Base-by-base conservation (phyloP, 169 alveolate genomes). In the Eimeria maxima region DNA sequence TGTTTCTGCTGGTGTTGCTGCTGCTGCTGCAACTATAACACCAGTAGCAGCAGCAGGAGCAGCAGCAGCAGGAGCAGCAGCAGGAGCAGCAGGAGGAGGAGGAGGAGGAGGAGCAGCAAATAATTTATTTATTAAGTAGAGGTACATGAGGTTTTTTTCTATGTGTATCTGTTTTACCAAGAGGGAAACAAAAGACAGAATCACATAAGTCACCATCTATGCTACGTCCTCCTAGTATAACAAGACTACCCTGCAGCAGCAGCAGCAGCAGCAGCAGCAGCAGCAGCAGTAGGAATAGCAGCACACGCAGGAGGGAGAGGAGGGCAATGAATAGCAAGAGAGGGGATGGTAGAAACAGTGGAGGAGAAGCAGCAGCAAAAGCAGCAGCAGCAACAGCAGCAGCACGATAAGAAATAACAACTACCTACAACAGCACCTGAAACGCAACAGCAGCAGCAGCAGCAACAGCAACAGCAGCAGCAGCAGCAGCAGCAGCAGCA, bases 251-350 rank as follows among this genome's bases (percentile, higher is more conserved):
- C 65, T 44, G 65, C 65, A 45, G 27, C 65, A 38, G 65, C 33
- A 78, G 67, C 88, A 78, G 88, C 88, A 78, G 88, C 88, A 78
- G 67, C 57, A 78, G 88, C 88, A 78, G 88, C 88, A 38, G 88
- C 88, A 78, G 65, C 24, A 45, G 67, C 53, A 45, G 33, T 29
- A 78, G 67, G 65, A 20, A n/a, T 10, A 78, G 44, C 13, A n/a
- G 38, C 50, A 73, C 5, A 5, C 5, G 11, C 18, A 50, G 57
- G 18, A 50, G 57, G 18, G 11, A 50, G 11, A 7, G 57, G 18
- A 50, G 57, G 18, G 11, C 5, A 50, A 50, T 38, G 7, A 78
- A 65, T 65, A 22, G 44, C 7, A 44, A 42, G 27, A 78, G 33
- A 50, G 33, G 38, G 45, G 6, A 38, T 10, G 4, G 7, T 42